Percentiles rank a stretch among this genome's conserved stretches.
Evolutionary conservation across 164 flowering plant genomes (phyloP).

Genomic region (Euptelea pleiosperma): DNA sequence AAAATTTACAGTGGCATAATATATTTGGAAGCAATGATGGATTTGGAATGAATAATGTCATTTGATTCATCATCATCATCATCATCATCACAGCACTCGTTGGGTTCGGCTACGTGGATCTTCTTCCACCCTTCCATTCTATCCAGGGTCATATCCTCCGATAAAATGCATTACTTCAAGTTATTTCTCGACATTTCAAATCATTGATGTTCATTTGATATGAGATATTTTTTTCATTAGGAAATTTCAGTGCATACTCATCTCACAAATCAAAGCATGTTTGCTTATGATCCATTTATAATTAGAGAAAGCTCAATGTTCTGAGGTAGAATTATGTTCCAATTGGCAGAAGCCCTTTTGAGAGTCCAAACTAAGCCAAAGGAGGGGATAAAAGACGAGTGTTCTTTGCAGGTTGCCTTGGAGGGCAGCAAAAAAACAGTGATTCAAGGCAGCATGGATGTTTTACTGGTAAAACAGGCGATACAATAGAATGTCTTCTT

Average conservation of each 20-base stretch:
- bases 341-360: slow-evolving; percentile 55
- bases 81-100: neutral
- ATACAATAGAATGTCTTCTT: neutral
- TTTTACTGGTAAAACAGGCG: slow-evolving; percentile 56
- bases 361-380: slow-evolving; percentile 42
- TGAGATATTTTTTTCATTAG: neutral
- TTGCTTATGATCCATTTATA: slow-evolving; percentile 8
- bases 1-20: neutral
- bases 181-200: neutral
- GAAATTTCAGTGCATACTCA: too few species aligned
- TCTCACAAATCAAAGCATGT: too few species aligned
- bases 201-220: neutral
- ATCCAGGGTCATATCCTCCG: too few species aligned
- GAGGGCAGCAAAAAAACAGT: slow-evolving; percentile 79
- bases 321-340: slow-evolving; percentile 19
- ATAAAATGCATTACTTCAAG: too few species aligned
- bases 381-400: slow-evolving; percentile 41
- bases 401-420: slow-evolving; percentile 53
- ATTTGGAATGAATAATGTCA: neutral
- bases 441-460: slow-evolving; percentile 85
- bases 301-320: slow-evolving; percentile 2
- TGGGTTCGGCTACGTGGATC: neutral
- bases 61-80: neutral
- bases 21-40: neutral
- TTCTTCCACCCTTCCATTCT: too few species aligned